phyloP scores from a whole-genome alignment of 306 rosid species.

The Ormosia emarginata region DNA sequence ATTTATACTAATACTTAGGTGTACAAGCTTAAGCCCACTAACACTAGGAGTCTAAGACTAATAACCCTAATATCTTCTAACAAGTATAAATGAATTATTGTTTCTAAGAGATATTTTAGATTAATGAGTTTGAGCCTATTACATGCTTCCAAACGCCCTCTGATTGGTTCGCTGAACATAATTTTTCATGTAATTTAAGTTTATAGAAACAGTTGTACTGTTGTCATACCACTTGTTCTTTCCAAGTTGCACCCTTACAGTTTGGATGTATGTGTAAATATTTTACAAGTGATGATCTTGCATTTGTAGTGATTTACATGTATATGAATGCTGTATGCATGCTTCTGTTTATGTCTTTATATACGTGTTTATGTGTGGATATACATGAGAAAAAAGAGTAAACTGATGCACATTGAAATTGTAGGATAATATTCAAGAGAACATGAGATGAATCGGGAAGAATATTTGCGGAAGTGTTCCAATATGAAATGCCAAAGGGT shows the following conservation, averaged over 20 bases:
- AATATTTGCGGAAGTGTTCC: conserved; percentile 54
- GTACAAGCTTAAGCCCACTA: too few species aligned
- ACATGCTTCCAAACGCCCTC: neutral
- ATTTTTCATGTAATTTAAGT: neutral
- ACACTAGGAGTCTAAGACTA: too few species aligned
- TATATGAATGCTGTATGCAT: neutral
- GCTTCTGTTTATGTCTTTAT: conserved; percentile 1
- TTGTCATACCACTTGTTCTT: conserved; percentile 1
- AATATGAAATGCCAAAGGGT: conserved; percentile 73
- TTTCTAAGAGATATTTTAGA: neutral
- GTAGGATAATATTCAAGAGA: conserved; percentile 37
- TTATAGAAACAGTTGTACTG: neutral
- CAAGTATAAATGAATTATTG: neutral
- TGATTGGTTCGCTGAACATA: neutral
- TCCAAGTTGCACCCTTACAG: neutral
- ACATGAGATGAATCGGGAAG: conserved; percentile 63
- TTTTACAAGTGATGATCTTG: neutral
- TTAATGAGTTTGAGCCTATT: neutral
- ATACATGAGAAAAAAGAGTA: conserved; percentile 8
- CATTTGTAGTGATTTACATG: neutral
- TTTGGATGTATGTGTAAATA: neutral
- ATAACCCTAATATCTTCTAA: too few species aligned
- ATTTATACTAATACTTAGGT: too few species aligned
- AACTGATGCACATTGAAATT: conserved; percentile 31
- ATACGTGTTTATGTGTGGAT: neutral